Evolutionary conservation across 441 rosid species (phyloP), one percentile per base, ranked within the genome.

Genomic region (Corymbia calophylla): DNA sequence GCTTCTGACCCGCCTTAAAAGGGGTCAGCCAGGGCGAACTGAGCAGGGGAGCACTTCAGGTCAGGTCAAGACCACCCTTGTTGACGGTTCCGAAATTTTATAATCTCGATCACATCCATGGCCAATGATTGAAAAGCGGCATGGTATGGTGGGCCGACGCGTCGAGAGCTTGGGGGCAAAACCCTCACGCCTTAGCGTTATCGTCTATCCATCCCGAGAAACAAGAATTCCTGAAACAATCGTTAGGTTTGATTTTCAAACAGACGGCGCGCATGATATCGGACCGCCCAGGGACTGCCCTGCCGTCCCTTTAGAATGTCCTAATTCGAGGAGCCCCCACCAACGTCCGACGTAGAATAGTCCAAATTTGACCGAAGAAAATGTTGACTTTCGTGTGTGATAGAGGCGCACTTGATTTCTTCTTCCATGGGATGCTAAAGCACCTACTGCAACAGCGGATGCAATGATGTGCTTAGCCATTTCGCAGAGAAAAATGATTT

Each of bases 401-500:
- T 39, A 12, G 84, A 39, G 49, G 5, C 84, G 29, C 51, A 73
- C 51, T 73, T 39, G 84, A 27, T 73, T 39, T 73, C 84, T 21
- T 73, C 84, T 49, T 73, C 7, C 51, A 27, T 73, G 16, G 84
- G 84, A 12, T 6, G 84, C 29, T 39, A 2, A 73, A 51, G 84
- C 44, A 39, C n/a, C 51, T 13, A 12, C 51, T 23, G 6, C 51
- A 11, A 73, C 15, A 39, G 4, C 15, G 23, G 23, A 35, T 1
- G 48, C 10, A 58, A 58, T 29, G 5, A 25, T 25, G 64, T 9
- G 7, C 64, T 9, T 13, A 5, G 44, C 44, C 5, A 25, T 10
- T 25, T 58, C 3, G 0, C 0, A 4, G 21, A 19, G 21, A 55
- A 55, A 18, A 19, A 55, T 0, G 1, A 55, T 55, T 19, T 19